These are phyloP conservation scores for Globisporangium parvum DNA, from an alignment of 352 stramenopile species.

Conservation along the genomic window DNA sequence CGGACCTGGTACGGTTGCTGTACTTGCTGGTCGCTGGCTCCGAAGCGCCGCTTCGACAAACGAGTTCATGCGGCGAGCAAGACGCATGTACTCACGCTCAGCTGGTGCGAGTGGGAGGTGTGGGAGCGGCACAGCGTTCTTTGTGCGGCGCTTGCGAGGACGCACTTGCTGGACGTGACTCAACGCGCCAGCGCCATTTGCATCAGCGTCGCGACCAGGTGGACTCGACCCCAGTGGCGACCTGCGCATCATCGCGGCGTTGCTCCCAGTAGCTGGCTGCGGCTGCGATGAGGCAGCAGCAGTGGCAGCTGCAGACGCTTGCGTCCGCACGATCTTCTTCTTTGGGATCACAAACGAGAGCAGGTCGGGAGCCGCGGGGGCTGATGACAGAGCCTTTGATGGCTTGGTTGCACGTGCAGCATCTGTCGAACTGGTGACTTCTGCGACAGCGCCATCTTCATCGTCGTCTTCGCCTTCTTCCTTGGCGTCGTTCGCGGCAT, in stretches of 20 bases:
- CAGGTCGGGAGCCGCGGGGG: constrained; percentile 11
- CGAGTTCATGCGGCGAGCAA: constrained; percentile 53
- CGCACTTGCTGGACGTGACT: neutral
- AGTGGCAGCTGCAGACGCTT: neutral
- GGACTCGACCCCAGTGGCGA: constrained; percentile 11
- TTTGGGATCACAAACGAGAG: constrained; percentile 42
- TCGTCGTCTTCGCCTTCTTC: constrained; percentile 10
- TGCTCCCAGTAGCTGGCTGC: neutral
- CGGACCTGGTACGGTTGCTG: no score
- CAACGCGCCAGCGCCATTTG: neutral
- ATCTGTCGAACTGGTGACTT: neutral
- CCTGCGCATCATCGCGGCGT: neutral
- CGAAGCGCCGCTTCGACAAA: constrained; percentile 24
- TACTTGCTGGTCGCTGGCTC: neutral
- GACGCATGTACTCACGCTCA: constrained; percentile 43
- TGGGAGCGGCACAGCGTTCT: constrained; percentile 40
- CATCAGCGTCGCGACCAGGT: neutral
- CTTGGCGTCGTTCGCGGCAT: neutral
- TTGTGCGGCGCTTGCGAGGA: constrained; percentile 18
- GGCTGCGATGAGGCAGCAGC: neutral
- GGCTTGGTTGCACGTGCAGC: neutral
- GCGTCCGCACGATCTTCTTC: constrained; percentile 19
- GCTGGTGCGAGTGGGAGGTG: constrained; percentile 16
- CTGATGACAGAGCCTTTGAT: neutral
- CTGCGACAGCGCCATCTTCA: neutral